Evolutionary conservation across 164 flowering plant genomes (phyloP).

Genomic region (Kalanchoe fedtschenkoi): DNA sequence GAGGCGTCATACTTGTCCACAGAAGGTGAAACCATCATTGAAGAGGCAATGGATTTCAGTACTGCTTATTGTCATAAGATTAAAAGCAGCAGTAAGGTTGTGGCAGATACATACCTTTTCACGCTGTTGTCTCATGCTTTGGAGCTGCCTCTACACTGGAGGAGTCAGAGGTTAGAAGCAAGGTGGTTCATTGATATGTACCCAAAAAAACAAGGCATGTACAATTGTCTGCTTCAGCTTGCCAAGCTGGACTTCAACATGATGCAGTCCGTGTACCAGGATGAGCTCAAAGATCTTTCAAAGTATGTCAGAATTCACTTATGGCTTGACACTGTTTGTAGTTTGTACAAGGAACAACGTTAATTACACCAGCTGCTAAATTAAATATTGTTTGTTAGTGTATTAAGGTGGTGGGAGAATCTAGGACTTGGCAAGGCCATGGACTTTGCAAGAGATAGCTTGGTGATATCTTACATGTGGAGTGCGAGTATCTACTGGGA

Average conservation of each 20-base stretch:
- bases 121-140: constrained; percentile 18
- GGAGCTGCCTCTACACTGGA: constrained; percentile 29
- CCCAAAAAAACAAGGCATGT: constrained; percentile 4
- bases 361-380: background rate
- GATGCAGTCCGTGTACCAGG: constrained; percentile 20
- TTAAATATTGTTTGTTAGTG: background rate
- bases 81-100: background rate
- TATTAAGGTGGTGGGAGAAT: constrained; percentile 24
- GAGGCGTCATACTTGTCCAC: constrained; percentile 20
- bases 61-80: constrained; percentile 6
- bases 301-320: constrained; percentile 11
- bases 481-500: constrained; percentile 13
- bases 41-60: constrained; percentile 15
- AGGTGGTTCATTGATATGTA: constrained; percentile 30
- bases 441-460: constrained; percentile 22
- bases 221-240: constrained; percentile 18
- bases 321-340: background rate
- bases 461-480: constrained; percentile 23
- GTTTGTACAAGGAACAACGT: background rate
- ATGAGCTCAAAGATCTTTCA: constrained; percentile 17
- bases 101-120: background rate
- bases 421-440: constrained; percentile 16
- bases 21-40: constrained; percentile 15
- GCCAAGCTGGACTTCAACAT: constrained; percentile 29
- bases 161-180: constrained; percentile 19